These are phyloP conservation scores for Capsicum baccatum DNA, from an alignment of 257 asterid genomes.

Conservation along the genomic window DNA sequence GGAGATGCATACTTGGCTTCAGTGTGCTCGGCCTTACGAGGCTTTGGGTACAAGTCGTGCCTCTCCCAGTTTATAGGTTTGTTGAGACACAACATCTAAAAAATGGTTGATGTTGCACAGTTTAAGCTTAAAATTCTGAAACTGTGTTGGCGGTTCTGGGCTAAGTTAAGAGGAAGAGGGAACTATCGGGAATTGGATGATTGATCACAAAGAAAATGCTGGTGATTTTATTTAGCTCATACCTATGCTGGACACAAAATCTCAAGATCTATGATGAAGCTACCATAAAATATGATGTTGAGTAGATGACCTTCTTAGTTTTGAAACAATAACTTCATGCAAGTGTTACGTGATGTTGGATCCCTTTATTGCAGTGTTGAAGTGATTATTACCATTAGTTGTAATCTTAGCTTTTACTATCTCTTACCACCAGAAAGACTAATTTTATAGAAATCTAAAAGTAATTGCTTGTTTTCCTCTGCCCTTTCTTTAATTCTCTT, in stretches of 20 bases:
- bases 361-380: background rate
- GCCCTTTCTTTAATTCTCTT: background rate
- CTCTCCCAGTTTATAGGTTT: background rate
- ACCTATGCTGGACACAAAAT: background rate
- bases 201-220: background rate
- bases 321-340: background rate
- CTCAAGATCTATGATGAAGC: background rate
- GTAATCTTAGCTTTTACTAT: background rate
- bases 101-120: slow-evolving; percentile 1
- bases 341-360: slow-evolving; percentile 16
- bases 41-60: no score
- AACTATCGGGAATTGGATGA: background rate
- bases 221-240: background rate
- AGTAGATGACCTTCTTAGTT: background rate
- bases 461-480: background rate
- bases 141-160: slow-evolving; percentile 1
- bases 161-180: background rate
- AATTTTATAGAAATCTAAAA: background rate
- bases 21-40: no score
- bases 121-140: background rate
- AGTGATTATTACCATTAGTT: slow-evolving; percentile 3
- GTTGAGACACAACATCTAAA: background rate
- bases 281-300: background rate
- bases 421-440: background rate
- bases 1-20: no score